Conservation (phyloP, 83 land plant species). For the Thuja plicata region DNA sequence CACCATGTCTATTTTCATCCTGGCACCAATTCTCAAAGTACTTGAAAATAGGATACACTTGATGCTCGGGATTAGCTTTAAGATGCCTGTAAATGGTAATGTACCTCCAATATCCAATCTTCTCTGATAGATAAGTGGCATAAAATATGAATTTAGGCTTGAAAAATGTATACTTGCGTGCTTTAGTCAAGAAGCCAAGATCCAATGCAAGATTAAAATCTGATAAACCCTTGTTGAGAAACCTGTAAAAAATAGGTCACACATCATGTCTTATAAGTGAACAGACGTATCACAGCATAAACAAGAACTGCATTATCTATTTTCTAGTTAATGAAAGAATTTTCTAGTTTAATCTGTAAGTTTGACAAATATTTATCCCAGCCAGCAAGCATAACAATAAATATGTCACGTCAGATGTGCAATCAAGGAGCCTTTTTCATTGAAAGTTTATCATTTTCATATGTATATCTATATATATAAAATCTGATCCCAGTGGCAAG, state of each 20-base stretch:
- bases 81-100: conserved; percentile 95
- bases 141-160: conserved; percentile 98
- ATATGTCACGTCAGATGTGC: neutral
- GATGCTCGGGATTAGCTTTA: conserved; percentile 86
- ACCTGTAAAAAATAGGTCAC: conserved; percentile 42
- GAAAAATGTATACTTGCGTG: conserved; percentile 97
- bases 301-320: neutral
- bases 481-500: neutral
- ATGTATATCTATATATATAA: neutral
- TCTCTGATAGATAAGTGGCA: conserved; percentile 94
- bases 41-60: conserved; percentile 97
- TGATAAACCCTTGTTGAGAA: conserved; percentile 95
- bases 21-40: conserved; percentile 99
- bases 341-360: neutral
- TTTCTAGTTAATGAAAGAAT: neutral
- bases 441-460: neutral
- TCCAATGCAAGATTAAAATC: conserved; percentile 95
- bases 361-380: neutral
- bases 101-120: conserved; percentile 99
- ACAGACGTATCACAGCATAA: neutral
- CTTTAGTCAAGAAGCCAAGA: conserved; percentile 95
- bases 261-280: neutral
- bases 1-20: conserved; percentile 98
- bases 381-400: neutral
- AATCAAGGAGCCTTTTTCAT: neutral